Evolutionary conservation across 2,329 filamentous ascomycete genomes (phyloP).

Genomic region (Verticillium zaregamsianum): DNA sequence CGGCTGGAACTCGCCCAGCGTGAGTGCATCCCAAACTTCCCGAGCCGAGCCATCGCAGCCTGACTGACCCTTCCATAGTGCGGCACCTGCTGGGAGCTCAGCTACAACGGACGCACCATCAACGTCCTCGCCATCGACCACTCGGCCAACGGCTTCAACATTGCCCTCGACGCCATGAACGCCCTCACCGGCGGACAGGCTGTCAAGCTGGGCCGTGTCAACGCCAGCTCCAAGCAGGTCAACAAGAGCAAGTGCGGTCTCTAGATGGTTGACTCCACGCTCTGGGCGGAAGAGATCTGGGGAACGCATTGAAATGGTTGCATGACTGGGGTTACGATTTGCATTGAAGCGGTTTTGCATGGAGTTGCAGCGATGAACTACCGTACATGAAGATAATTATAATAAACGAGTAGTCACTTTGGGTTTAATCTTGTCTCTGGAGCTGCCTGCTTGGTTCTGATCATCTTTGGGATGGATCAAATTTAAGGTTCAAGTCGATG

Average conservation of each 20-base stretch:
- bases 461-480: too few species aligned
- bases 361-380: too few species aligned
- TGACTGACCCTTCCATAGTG: slow-evolving; percentile 31
- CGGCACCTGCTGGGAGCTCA: slow-evolving; percentile 55
- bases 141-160: slow-evolving; percentile 47
- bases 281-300: background rate
- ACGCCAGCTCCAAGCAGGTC: slow-evolving; percentile 43
- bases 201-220: slow-evolving; percentile 44
- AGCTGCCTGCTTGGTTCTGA: too few species aligned
- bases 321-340: background rate
- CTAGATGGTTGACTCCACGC: slow-evolving; percentile 11
- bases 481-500: too few species aligned
- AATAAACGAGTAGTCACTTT: too few species aligned
- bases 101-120: slow-evolving; percentile 47
- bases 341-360: too few species aligned
- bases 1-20: slow-evolving; percentile 49
- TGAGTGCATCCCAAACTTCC: slow-evolving; percentile 15
- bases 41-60: background rate
- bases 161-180: slow-evolving; percentile 52
- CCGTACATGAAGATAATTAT: too few species aligned
- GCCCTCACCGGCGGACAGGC: slow-evolving; percentile 49
- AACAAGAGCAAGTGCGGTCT: slow-evolving; percentile 38
- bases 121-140: slow-evolving; percentile 54
- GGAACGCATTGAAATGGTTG: background rate
- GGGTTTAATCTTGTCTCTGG: too few species aligned